Conservation (phyloP, 2,329 filamentous ascomycete species). For the Penicillium verrucosum region DNA sequence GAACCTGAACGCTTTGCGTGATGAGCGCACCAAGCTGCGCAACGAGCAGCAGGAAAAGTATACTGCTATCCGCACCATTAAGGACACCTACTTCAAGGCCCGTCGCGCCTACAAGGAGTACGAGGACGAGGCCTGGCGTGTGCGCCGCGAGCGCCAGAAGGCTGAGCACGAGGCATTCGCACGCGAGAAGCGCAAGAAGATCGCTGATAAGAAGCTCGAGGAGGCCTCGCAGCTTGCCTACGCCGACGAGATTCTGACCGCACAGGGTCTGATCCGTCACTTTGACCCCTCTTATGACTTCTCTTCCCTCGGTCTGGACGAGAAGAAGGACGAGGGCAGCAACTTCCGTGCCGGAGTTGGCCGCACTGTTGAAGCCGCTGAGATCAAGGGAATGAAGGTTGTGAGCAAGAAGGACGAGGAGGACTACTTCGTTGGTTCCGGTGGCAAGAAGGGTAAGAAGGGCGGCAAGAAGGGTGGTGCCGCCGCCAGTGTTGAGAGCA, state of each 20-base stretch:
- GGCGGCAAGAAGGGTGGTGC: constrained; percentile 64
- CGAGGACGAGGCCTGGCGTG: constrained; percentile 77
- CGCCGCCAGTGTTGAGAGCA: constrained; percentile 44
- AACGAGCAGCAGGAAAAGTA: constrained; percentile 85
- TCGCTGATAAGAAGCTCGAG: constrained; percentile 54
- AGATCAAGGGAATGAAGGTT: constrained; percentile 79
- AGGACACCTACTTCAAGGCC: constrained; percentile 80
- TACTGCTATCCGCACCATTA: constrained; percentile 74
- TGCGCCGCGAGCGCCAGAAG: constrained; percentile 71
- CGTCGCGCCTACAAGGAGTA: constrained; percentile 80
- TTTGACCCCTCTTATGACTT: constrained; percentile 81
- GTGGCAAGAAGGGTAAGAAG: constrained; percentile 85
- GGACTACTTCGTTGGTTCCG: constrained; percentile 71
- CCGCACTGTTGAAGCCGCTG: constrained; percentile 80
- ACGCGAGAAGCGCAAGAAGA: constrained; percentile 50
- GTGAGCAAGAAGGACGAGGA: constrained; percentile 87
- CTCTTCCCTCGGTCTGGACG: constrained; percentile 54
- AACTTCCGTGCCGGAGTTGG: constrained; percentile 75
- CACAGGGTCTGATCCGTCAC: constrained; percentile 82
- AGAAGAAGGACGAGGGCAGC: constrained; percentile 52
- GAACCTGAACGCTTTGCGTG: constrained; percentile 76
- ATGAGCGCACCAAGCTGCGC: constrained; percentile 80
- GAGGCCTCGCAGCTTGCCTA: constrained; percentile 70
- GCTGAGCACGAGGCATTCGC: constrained; percentile 65
- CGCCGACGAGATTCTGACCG: constrained; percentile 85